Evolutionary conservation across 2,329 filamentous ascomycete species (phyloP).

Genomic region (Orbilia quercus): DNA sequence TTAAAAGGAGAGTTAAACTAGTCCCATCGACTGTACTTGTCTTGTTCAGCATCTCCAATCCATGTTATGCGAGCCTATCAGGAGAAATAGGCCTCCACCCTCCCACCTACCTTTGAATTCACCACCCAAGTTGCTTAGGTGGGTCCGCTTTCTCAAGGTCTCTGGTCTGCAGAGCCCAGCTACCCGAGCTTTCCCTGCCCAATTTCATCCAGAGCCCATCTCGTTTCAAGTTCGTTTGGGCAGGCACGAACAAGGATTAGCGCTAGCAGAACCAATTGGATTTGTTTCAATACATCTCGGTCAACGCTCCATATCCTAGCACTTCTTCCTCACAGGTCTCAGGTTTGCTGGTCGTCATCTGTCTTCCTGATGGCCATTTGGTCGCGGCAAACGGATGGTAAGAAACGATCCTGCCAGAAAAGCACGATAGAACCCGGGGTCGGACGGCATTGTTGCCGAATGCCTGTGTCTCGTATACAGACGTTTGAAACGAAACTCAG

Average conservation of each 20-base stretch:
- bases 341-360: slow-evolving; percentile 23
- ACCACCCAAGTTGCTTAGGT: slow-evolving; percentile 23
- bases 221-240: slow-evolving; percentile 55
- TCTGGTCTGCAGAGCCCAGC: slow-evolving; percentile 33
- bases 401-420: slow-evolving; percentile 2
- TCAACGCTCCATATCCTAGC: slow-evolving; percentile 27
- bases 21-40: slow-evolving; percentile 49
- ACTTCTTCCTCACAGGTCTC: slow-evolving; percentile 12
- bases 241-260: slow-evolving; percentile 55
- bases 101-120: slow-evolving; percentile 8
- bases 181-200: slow-evolving; percentile 55
- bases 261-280: slow-evolving; percentile 52
- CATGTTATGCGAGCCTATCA: slow-evolving; percentile 39
- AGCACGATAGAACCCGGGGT: not conserved
- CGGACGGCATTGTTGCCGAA: too few species aligned
- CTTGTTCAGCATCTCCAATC: slow-evolving; percentile 52
- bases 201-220: slow-evolving; percentile 33
- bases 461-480: slow-evolving; percentile 9
- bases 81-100: slow-evolving; percentile 42
- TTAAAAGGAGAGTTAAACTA: slow-evolving; percentile 43
- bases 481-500: slow-evolving; percentile 44
- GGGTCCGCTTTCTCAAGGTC: slow-evolving; percentile 26
- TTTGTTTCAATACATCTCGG: slow-evolving; percentile 7
- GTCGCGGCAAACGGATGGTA: slow-evolving; percentile 1
- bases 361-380: slow-evolving; percentile 7